phyloP scores from a whole-genome alignment of 305 asterid genomes.

The Ruellia speciosa region DNA sequence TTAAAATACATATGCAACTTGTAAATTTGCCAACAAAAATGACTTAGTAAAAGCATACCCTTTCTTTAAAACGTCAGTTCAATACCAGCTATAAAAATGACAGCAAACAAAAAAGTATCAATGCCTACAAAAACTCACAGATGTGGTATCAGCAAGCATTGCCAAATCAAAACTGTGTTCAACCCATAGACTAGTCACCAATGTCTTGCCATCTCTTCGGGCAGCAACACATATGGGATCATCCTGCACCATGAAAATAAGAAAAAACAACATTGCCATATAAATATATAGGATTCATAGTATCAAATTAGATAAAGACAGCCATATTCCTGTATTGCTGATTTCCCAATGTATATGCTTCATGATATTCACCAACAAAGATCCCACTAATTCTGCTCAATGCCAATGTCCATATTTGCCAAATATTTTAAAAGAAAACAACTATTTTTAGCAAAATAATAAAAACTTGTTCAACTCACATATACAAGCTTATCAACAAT shows the following conservation, averaged over 20 bases:
- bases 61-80: neutral
- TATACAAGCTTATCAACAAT: conserved; percentile 55
- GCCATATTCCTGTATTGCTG: neutral
- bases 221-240: conserved; percentile 73
- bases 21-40: neutral
- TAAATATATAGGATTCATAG: neutral
- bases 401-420: neutral
- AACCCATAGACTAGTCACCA: conserved; percentile 75
- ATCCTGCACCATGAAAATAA: conserved; percentile 39
- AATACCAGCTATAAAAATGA: neutral
- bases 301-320: neutral
- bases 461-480: conserved; percentile 34
- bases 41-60: neutral
- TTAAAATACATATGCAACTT: neutral
- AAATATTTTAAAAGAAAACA: neutral
- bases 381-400: neutral
- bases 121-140: conserved; percentile 39
- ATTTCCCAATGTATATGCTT: neutral
- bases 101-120: neutral
- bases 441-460: conserved; percentile 1
- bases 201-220: conserved; percentile 51
- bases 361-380: neutral
- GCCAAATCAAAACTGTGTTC: conserved; percentile 66
- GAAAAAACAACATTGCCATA: neutral
- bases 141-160: conserved; percentile 38